These are phyloP conservation scores for Lycium barbarum DNA, from an alignment of 257 asterid species.

Conservation along the genomic window DNA sequence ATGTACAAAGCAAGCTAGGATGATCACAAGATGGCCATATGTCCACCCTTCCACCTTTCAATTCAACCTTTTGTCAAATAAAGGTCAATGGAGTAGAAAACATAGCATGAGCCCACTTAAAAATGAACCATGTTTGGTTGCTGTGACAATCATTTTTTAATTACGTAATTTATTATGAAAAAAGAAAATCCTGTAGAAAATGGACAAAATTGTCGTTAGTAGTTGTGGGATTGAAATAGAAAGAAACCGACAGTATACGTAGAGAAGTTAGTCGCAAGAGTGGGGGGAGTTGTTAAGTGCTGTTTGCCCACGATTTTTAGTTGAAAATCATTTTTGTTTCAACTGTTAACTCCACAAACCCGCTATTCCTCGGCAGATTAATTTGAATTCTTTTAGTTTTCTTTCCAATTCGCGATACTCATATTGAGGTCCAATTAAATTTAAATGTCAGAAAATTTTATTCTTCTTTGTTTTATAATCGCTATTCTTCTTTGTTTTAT, in stretches of 20 bases:
- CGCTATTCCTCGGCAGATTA: too few species aligned
- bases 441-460: too few species aligned
- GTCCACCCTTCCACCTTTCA: not conserved
- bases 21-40: not conserved
- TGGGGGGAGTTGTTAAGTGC: not conserved
- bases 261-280: not conserved
- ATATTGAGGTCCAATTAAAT: too few species aligned
- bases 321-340: too few species aligned
- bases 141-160: too few species aligned
- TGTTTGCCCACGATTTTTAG: not conserved
- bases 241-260: not conserved
- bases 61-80: conserved; percentile 24
- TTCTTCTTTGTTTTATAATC: too few species aligned
- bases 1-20: not conserved
- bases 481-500: too few species aligned
- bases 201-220: not conserved
- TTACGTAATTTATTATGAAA: too few species aligned
- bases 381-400: too few species aligned
- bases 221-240: not conserved
- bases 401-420: too few species aligned
- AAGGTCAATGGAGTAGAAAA: conserved; percentile 21
- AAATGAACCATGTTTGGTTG: not conserved
- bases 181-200: not conserved
- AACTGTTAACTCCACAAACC: too few species aligned
- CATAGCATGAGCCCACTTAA: not conserved